Conservation (phyloP, 2,329 filamentous ascomycete genomes). For the Verticillium alfalfae region DNA sequence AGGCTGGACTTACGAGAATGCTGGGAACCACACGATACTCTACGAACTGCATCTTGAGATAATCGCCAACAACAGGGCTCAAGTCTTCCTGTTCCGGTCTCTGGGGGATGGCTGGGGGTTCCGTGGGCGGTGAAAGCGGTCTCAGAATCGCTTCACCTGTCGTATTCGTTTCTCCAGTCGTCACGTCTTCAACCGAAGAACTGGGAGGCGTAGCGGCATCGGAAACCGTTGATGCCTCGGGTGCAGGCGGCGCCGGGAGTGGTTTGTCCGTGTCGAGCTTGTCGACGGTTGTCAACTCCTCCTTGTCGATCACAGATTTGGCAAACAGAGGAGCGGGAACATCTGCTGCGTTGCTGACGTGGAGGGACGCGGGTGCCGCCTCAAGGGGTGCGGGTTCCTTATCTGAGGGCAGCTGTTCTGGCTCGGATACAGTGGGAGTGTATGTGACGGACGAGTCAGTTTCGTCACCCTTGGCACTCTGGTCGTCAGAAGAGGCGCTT, state of each 20-base stretch:
- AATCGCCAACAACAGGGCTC: conserved; percentile 84
- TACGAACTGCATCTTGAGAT: conserved; percentile 93
- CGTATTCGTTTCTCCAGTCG: neutral
- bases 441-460: neutral
- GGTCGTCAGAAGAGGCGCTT: neutral
- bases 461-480: neutral
- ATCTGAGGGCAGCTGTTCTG: neutral
- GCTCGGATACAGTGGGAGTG: neutral
- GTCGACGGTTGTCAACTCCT: neutral
- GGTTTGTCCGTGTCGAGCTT: neutral
- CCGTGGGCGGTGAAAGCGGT: neutral
- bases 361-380: neutral
- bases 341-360: conserved; percentile 44
- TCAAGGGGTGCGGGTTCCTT: neutral
- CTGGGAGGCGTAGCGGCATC: conserved; percentile 4
- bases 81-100: conserved; percentile 10
- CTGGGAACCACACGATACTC: conserved; percentile 91
- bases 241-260: neutral
- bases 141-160: neutral
- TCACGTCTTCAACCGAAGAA: neutral
- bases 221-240: conserved; percentile 7
- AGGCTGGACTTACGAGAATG: conserved; percentile 65
- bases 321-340: conserved; percentile 62
- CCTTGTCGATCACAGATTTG: conserved; percentile 17
- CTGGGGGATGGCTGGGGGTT: conserved; percentile 11